These are phyloP conservation scores for Nemania bipapillata DNA, from an alignment of 2,329 filamentous ascomycete genomes.

Conservation along the genomic window DNA sequence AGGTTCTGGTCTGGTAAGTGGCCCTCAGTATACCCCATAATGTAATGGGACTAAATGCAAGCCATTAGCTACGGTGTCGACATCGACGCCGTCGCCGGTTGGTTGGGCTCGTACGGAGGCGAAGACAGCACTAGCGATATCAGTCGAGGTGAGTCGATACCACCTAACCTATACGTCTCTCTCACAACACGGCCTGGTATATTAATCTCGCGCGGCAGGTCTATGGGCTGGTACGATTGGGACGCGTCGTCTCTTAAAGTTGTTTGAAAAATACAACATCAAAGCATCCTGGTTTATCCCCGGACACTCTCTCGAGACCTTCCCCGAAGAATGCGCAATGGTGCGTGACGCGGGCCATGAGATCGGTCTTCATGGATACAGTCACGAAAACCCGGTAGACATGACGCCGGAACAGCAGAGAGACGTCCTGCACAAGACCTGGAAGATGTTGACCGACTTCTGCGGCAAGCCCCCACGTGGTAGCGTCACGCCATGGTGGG, in stretches of 20 bases:
- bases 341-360: slow-evolving; percentile 73
- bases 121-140: slow-evolving; percentile 79
- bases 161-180: neutral
- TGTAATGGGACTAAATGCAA: neutral
- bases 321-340: slow-evolving; percentile 68
- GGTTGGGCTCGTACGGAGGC: slow-evolving; percentile 79
- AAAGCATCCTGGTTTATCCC: slow-evolving; percentile 60
- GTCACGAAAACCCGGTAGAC: slow-evolving; percentile 76
- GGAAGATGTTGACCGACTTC: slow-evolving; percentile 75
- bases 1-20: slow-evolving; percentile 35
- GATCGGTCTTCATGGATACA: slow-evolving; percentile 73
- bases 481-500: slow-evolving; percentile 79
- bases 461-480: slow-evolving; percentile 77
- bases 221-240: slow-evolving; percentile 74
- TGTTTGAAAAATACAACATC: slow-evolving; percentile 63
- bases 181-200: neutral
- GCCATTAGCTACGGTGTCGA: slow-evolving; percentile 62
- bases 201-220: slow-evolving; percentile 7
- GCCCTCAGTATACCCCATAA: neutral
- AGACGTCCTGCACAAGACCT: slow-evolving; percentile 79
- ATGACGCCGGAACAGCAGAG: slow-evolving; percentile 80
- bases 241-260: slow-evolving; percentile 71
- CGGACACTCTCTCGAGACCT: slow-evolving; percentile 71
- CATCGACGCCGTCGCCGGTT: slow-evolving; percentile 80
- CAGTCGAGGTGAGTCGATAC: slow-evolving; percentile 65